phyloP scores from a whole-genome alignment of 176 grass and related monocot species.

The Carex pumila region DNA sequence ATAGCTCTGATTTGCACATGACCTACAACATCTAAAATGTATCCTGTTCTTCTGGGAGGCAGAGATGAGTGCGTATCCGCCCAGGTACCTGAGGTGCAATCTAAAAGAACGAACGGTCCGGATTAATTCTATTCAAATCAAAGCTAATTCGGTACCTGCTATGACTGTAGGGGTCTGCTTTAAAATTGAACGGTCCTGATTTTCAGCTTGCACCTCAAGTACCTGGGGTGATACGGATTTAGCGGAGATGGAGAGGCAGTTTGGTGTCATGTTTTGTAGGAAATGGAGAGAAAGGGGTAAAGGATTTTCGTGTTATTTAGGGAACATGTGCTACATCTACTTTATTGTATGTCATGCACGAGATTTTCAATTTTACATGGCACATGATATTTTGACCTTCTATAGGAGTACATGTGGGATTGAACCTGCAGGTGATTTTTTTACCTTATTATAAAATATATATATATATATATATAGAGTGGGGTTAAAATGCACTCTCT shows the following conservation, averaged over 20 bases:
- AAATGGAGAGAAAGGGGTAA: neutral
- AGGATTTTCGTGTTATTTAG: neutral
- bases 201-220: no score
- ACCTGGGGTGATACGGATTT: no score
- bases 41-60: neutral
- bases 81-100: no score
- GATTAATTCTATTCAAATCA: no score
- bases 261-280: neutral
- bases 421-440: neutral
- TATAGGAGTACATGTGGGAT: neutral
- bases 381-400: slow-evolving; percentile 13
- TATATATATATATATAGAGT: neutral
- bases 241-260: neutral
- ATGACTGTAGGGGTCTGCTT: no score
- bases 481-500: no score
- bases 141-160: no score
- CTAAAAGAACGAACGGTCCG: no score
- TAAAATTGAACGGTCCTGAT: no score
- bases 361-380: neutral
- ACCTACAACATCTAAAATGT: neutral
- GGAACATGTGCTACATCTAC: neutral
- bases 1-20: neutral
- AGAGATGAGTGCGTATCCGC: neutral
- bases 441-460: neutral
- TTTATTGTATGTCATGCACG: neutral